Evolutionary conservation across 225 moss, liverwort and hornwort species (phyloP), one percentile per base, ranked within the genome.

Genomic region (Neckera pumila): DNA sequence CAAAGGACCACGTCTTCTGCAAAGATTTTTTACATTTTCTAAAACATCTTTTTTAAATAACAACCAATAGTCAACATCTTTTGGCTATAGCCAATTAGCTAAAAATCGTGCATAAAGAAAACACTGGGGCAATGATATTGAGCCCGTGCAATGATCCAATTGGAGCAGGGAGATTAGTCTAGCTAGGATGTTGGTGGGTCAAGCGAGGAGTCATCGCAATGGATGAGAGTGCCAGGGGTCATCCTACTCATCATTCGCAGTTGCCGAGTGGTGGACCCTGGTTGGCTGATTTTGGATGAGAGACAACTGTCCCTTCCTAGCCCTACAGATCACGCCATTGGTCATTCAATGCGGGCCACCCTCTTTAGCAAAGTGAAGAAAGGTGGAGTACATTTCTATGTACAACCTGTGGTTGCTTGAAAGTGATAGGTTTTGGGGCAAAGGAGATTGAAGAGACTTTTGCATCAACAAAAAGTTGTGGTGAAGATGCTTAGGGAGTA

Each of bases 391-490:
- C 0, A 3, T 70, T 70, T 25, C 40, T 25, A 8, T 25, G 14
- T 70, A 40, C 25, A 13, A 40, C 12, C 0, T 36, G 21, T 12
- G 1, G n/a, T 22, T 38, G 9, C 26, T 42, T 71, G 9, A 27
- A 43, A 71, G 27, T 16, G 3, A 27, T 27, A 42, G 42, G 27
- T 26, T 71, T 9, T 2, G 5, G 9, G 27, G 5, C 3, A 1
- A 42, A n/a, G 10, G 3, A 17, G 6, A 45, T 45, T 45, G 45
- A 43, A 1, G 42, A 45, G 6, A 17, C 3, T 73, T 49, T 45
- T 30, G 28, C 11, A 30, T 45, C 0, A 1, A 73, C 3, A 17
- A 11, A 54, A 45, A 73, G 18, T 0, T 30, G 1, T 21, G 2
- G 34, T 56, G n/a, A n/a, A 0, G 10, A 78, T 6, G 16, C n/a